phyloP scores from a whole-genome alignment of 2,329 filamentous ascomycete genomes.

The Cryphonectria carpinicola region DNA sequence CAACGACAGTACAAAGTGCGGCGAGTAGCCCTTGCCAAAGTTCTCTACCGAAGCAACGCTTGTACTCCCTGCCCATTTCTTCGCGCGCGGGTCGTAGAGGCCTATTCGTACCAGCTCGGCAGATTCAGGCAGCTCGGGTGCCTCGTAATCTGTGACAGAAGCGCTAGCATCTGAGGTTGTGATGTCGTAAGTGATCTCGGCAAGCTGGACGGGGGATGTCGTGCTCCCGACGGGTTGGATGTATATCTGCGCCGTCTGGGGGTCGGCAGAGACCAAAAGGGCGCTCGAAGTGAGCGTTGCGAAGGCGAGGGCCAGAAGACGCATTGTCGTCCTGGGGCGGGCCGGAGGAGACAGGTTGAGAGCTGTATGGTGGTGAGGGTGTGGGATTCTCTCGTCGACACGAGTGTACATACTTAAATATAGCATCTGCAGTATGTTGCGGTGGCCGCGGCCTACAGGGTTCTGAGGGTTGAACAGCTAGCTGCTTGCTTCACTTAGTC shows the following conservation, averaged over 20 bases:
- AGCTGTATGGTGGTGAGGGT: not conserved
- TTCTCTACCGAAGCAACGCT: slow-evolving; percentile 60
- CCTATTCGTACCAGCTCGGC: slow-evolving; percentile 60
- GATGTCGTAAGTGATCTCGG: slow-evolving; percentile 59
- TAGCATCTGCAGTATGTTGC: not conserved
- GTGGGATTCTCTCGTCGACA: not conserved
- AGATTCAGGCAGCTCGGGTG: slow-evolving; percentile 54
- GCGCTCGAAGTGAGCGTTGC: slow-evolving; percentile 46
- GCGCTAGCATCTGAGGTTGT: slow-evolving; percentile 42
- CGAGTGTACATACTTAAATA: not conserved
- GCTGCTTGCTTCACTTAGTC: not conserved
- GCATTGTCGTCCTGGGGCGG: slow-evolving; percentile 30
- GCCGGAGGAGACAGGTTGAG: not conserved
- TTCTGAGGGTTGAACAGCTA: not conserved
- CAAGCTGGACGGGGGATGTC: slow-evolving; percentile 50
- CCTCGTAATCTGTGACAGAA: slow-evolving; percentile 58
- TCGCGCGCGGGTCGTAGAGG: slow-evolving; percentile 53
- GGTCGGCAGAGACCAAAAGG: slow-evolving; percentile 44
- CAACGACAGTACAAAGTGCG: slow-evolving; percentile 58
- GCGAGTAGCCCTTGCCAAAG: slow-evolving; percentile 64
- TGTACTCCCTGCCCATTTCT: slow-evolving; percentile 57
- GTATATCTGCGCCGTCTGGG: slow-evolving; percentile 56
- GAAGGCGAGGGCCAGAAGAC: slow-evolving; percentile 23
- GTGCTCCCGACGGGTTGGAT: slow-evolving; percentile 53
- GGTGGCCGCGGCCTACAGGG: not conserved